These are phyloP conservation scores for Rutstroemia sp. DNA, from an alignment of 2,329 filamentous ascomycete species.

Conservation along the genomic window DNA sequence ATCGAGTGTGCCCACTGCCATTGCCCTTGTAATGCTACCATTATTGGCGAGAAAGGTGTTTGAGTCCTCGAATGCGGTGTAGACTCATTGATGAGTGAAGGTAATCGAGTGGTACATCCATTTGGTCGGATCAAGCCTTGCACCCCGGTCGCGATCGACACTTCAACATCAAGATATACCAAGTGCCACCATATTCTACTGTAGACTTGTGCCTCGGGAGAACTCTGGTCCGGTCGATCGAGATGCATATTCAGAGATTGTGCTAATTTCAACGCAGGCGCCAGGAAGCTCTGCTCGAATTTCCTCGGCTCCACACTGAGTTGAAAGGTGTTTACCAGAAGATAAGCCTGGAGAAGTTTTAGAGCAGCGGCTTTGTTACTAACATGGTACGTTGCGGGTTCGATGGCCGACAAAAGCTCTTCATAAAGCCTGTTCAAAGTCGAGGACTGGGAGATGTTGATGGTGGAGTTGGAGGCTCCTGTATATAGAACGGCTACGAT, in stretches of 20 bases:
- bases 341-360: slow-evolving; percentile 7
- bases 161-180: slow-evolving; percentile 7
- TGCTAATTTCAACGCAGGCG: slow-evolving; percentile 3
- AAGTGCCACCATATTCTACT: slow-evolving; percentile 10
- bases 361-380: not conserved
- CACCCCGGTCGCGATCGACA: slow-evolving; percentile 6
- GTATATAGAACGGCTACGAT: slow-evolving; percentile 5
- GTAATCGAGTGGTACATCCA: slow-evolving; percentile 4
- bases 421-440: not conserved
- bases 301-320: not conserved
- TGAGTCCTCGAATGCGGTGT: not conserved
- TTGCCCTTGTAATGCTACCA: slow-evolving; percentile 9
- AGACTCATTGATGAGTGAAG: not conserved
- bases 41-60: not conserved
- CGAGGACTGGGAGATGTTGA: not conserved
- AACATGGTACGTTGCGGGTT: slow-evolving; percentile 3
- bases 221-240: not conserved
- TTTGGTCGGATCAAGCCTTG: slow-evolving; percentile 1
- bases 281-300: slow-evolving; percentile 3
- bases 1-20: slow-evolving; percentile 8
- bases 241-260: not conserved
- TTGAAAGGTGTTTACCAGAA: slow-evolving; percentile 10
- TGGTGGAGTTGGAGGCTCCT: slow-evolving; percentile 1
- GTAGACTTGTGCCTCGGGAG: not conserved
- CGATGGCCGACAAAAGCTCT: not conserved